Conservation (phyloP, 2,329 filamentous ascomycete genomes). For the Colletotrichum trifolii region DNA sequence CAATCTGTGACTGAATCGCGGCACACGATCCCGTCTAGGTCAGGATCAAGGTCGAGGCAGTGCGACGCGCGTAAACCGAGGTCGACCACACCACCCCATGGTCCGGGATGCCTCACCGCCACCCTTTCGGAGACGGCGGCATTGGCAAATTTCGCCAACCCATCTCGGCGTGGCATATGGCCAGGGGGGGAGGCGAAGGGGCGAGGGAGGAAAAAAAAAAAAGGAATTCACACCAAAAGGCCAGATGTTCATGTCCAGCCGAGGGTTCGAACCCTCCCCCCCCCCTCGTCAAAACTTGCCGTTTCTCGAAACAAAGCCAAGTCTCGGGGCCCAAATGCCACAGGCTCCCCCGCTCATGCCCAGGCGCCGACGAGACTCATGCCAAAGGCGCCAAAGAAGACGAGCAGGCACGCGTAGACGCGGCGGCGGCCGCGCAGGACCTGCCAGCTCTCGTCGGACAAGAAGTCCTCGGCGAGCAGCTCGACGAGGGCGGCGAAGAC, state of each 20-base stretch:
- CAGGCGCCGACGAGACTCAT: conserved; percentile 75
- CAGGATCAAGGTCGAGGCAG: no score
- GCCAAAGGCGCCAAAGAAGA: conserved; percentile 68
- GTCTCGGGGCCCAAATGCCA: neutral
- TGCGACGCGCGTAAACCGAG: neutral
- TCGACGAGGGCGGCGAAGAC: conserved; percentile 79
- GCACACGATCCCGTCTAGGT: no score
- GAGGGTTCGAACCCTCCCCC: no score
- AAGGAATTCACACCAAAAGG: neutral
- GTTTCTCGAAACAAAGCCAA: neutral
- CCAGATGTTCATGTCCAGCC: neutral
- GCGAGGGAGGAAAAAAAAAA: no score
- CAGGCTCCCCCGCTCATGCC: conserved; percentile 53
- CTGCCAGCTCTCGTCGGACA: conserved; percentile 72
- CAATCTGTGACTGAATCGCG: neutral
- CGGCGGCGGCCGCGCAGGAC: conserved; percentile 64
- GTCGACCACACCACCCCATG: neutral
- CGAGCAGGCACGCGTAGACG: conserved; percentile 65
- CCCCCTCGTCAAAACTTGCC: no score
- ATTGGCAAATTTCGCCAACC: no score
- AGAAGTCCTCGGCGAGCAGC: conserved; percentile 77
- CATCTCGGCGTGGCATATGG: no score
- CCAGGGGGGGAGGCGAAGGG: no score
- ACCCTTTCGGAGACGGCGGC: conserved; percentile 1
- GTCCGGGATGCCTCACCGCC: conserved; percentile 13